Evolutionary conservation across 495 filamentous ascomycete genomes (phyloP).

Genomic region (Trichoderma asperelloides): DNA sequence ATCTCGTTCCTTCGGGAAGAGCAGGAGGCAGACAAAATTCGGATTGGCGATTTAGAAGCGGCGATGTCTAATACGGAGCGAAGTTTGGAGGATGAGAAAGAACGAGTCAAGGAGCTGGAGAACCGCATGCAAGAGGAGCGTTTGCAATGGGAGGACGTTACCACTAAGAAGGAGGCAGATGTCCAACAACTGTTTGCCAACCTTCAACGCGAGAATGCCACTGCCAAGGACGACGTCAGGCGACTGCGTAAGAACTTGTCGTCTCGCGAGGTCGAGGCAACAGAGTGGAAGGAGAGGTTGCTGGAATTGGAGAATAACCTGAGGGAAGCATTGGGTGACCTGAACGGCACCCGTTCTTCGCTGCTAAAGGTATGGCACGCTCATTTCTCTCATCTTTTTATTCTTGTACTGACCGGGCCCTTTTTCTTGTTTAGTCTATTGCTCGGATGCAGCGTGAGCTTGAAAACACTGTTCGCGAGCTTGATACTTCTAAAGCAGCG

Average conservation of each 20-base stretch:
- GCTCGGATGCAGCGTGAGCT: conserved; percentile 81
- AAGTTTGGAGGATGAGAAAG: conserved; percentile 68
- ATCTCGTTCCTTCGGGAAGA: conserved; percentile 94
- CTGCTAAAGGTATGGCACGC: conserved; percentile 55
- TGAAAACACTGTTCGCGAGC: conserved; percentile 69
- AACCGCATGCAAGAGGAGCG: conserved; percentile 67
- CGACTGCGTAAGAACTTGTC: conserved; percentile 72
- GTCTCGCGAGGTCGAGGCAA: conserved; percentile 75
- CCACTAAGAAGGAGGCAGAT: conserved; percentile 81
- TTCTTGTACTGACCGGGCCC: background rate
- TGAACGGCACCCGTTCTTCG: conserved; percentile 77
- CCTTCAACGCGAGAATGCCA: conserved; percentile 68
- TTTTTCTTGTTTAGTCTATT: conserved; percentile 53
- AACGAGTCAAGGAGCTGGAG: conserved; percentile 70
- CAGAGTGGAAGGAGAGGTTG: conserved; percentile 79
- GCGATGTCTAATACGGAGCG: conserved; percentile 65
- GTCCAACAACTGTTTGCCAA: conserved; percentile 65
- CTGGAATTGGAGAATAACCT: conserved; percentile 83
- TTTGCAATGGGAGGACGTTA: conserved; percentile 77
- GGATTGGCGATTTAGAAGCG: conserved; percentile 85
- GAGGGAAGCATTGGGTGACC: conserved; percentile 69
- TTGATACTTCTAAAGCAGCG: conserved; percentile 65
- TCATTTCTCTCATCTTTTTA: background rate
- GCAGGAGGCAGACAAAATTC: conserved; percentile 96
- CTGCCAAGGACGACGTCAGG: conserved; percentile 79